A percentile compares a stretch with the other conserved stretches of the same genome.
Evolutionary conservation across 1,284 basidiomycete genomes (phyloP).

Genomic region (Sphagnurus paluster): DNA sequence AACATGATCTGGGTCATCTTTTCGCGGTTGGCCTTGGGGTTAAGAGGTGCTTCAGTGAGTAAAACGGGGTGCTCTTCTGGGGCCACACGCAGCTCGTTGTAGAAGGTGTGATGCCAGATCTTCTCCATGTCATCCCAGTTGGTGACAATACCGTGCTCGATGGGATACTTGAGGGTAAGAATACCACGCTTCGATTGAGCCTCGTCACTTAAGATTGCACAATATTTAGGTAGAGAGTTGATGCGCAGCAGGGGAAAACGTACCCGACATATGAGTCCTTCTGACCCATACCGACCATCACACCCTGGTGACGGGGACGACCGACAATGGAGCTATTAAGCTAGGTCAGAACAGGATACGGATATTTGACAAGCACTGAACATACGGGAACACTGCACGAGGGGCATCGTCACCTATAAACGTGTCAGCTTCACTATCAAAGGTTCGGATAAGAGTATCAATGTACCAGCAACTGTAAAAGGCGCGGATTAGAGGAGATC

Average conservation of each 20-base stretch:
- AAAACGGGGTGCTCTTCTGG: constrained; percentile 95
- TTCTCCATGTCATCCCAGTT: constrained; percentile 98
- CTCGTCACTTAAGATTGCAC: constrained; percentile 63
- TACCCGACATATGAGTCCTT: constrained; percentile 89
- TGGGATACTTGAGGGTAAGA: constrained; percentile 87
- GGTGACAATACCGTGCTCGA: constrained; percentile 86
- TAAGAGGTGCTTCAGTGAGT: constrained; percentile 90
- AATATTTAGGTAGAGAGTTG: constrained; percentile 5
- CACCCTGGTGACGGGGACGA: constrained; percentile 89
- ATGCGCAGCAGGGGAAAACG: constrained; percentile 22
- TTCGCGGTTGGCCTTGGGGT: constrained; percentile 94
- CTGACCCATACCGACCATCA: constrained; percentile 89
- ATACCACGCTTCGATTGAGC: constrained; percentile 97
- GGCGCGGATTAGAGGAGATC: constrained; percentile 16
- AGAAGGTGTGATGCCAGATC: constrained; percentile 93
- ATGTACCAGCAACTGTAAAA: constrained; percentile 50
- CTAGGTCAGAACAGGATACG: constrained; percentile 5
- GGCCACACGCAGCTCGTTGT: constrained; percentile 82
- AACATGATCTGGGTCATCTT: constrained; percentile 99
- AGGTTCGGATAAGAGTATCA: not conserved
- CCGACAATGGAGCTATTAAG: constrained; percentile 79
- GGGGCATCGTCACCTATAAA: constrained; percentile 65
- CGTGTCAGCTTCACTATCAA: constrained; percentile 16
- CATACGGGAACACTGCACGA: constrained; percentile 71
- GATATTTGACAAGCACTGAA: not conserved